phyloP scores from a whole-genome alignment of 2,329 filamentous ascomycete genomes.

The Zarea fungicola region DNA sequence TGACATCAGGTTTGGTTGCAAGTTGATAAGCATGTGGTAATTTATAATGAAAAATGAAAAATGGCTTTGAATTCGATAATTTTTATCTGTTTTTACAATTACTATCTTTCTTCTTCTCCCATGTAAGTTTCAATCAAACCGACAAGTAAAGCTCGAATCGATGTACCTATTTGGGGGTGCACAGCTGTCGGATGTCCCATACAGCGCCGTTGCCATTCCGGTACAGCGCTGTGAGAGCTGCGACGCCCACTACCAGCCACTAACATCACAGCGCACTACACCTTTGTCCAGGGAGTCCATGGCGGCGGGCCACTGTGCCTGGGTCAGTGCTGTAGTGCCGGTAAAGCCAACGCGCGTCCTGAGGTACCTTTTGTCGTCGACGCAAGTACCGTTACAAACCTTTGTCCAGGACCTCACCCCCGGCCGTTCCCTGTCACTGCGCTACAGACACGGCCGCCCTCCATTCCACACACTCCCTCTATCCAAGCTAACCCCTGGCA shows the following conservation, averaged over 20 bases:
- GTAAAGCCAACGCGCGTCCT: too few species aligned
- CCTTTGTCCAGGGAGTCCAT: neutral
- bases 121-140: too few species aligned
- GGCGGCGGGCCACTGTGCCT: too few species aligned
- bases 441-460: slow-evolving; percentile 6
- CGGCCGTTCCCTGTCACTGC: neutral
- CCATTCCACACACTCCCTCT: slow-evolving; percentile 5
- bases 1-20: too few species aligned
- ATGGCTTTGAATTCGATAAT: too few species aligned
- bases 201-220: neutral
- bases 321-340: neutral
- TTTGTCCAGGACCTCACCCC: neutral
- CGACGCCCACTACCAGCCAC: neutral
- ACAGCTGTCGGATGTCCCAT: too few species aligned
- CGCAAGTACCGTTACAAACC: neutral
- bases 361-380: neutral
- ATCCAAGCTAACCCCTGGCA: neutral
- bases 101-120: too few species aligned
- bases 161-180: too few species aligned
- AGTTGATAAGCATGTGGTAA: too few species aligned
- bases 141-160: too few species aligned
- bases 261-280: neutral
- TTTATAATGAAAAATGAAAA: too few species aligned
- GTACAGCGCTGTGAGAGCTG: neutral
- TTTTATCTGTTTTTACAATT: too few species aligned